These are phyloP conservation scores for Penicillium sp. DNA, from an alignment of 2,329 filamentous ascomycete genomes.

Conservation along the genomic window DNA sequence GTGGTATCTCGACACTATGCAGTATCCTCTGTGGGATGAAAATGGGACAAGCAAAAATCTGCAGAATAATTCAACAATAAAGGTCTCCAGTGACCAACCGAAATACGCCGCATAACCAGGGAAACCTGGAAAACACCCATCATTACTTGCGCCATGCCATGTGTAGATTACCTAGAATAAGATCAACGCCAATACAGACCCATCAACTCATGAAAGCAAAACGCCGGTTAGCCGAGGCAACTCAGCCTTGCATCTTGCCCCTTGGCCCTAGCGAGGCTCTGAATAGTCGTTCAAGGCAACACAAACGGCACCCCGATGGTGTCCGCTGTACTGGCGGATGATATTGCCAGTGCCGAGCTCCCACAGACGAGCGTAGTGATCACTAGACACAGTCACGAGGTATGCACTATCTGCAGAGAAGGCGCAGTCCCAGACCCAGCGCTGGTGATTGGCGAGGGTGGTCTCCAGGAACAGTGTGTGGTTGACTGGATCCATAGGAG, in stretches of 20 bases:
- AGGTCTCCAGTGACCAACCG: not conserved
- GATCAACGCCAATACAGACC: conserved; percentile 4
- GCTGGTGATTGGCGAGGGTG: conserved; percentile 83
- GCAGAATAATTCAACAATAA: not conserved
- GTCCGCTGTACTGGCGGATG: conserved; percentile 92
- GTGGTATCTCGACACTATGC: conserved; percentile 1
- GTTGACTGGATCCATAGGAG: conserved; percentile 44
- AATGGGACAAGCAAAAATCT: not conserved
- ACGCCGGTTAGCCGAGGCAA: not conserved
- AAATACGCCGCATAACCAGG: not conserved
- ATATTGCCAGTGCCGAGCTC: conserved; percentile 83
- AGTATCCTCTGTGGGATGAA: not conserved
- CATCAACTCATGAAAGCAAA: not conserved
- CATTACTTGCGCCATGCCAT: conserved; percentile 8
- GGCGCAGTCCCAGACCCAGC: conserved; percentile 97
- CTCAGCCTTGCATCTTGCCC: not conserved
- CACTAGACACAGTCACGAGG: conserved; percentile 86
- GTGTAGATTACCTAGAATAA: conserved; percentile 10
- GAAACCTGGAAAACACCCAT: not conserved
- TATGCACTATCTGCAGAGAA: conserved; percentile 93
- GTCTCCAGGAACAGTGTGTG: conserved; percentile 75
- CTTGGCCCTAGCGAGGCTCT: conserved; percentile 39
- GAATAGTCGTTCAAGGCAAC: conserved; percentile 87
- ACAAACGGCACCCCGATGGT: conserved; percentile 87
- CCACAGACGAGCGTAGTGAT: conserved; percentile 91